Percentiles rank a stretch among this genome's conserved stretches.
Conservation (phyloP, 2,329 filamentous ascomycete genomes). For the Fusarium pilosicola region DNA sequence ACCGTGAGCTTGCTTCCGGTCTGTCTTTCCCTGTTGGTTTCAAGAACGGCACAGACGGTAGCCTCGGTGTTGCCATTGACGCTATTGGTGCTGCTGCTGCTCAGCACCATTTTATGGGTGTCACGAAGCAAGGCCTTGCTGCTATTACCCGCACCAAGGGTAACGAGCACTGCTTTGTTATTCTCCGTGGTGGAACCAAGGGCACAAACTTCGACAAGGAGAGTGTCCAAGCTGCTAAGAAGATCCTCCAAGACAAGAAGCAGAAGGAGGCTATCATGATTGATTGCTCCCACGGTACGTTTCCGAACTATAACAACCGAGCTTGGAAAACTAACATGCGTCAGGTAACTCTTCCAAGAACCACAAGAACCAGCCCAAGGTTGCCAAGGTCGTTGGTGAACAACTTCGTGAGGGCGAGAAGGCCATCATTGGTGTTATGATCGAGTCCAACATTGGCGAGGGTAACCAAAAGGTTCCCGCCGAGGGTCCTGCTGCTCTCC, state of each 20-base stretch:
- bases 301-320: slow-evolving; percentile 52
- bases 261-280: slow-evolving; percentile 94
- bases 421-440: slow-evolving; percentile 96
- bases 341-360: slow-evolving; percentile 95
- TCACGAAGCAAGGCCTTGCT: slow-evolving; percentile 96
- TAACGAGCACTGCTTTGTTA: slow-evolving; percentile 98
- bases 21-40: slow-evolving; percentile 98
- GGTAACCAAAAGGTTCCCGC: slow-evolving; percentile 86
- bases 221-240: slow-evolving; percentile 81
- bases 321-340: slow-evolving; percentile 1
- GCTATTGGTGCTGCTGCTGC: slow-evolving; percentile 88
- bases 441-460: slow-evolving; percentile 97
- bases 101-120: slow-evolving; percentile 98
- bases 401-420: slow-evolving; percentile 89
- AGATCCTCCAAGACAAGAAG: slow-evolving; percentile 81
- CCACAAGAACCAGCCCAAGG: slow-evolving; percentile 96
- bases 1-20: slow-evolving; percentile 94
- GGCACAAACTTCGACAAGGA: slow-evolving; percentile 94
- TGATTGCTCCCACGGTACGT: slow-evolving; percentile 92
- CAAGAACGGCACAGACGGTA: slow-evolving; percentile 99
- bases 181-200: slow-evolving; percentile 88
- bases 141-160: slow-evolving; percentile 93
- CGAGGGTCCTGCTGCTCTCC: slow-evolving; percentile 80
- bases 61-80: slow-evolving; percentile 90
- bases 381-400: slow-evolving; percentile 82